phyloP scores from a whole-genome alignment of 23 red algal genomes.

The Gracilaria gracilis region DNA sequence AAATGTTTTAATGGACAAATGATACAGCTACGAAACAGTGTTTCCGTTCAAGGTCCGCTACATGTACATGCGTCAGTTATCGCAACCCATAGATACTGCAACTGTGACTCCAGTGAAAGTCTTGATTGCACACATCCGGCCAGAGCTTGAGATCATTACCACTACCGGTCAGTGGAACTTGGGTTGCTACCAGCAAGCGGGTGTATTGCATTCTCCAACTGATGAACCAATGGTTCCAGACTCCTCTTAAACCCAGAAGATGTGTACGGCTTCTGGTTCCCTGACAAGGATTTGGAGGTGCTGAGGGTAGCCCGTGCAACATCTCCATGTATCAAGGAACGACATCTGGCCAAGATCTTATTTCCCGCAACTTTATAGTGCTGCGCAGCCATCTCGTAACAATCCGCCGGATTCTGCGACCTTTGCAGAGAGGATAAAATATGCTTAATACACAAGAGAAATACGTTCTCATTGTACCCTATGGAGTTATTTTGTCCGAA shows the following conservation, averaged over 20 bases:
- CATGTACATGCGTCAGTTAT: neutral
- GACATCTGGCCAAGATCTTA: conserved; percentile 43
- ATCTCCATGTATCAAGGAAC: conserved; percentile 5
- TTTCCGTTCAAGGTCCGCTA: neutral
- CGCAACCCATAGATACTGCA: neutral
- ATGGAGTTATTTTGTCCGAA: conserved; percentile 69
- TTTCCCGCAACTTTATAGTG: conserved; percentile 35
- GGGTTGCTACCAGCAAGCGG: neutral
- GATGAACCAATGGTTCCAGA: conserved; percentile 20
- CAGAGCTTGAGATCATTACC: neutral
- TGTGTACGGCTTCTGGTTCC: conserved; percentile 45
- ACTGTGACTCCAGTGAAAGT: neutral
- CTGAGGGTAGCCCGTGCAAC: neutral
- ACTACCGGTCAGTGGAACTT: neutral
- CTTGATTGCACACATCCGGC: neutral
- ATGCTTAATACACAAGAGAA: conserved; percentile 74
- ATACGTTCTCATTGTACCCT: conserved; percentile 79
- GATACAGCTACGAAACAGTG: neutral
- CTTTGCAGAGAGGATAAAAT: conserved; percentile 32
- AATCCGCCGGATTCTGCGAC: conserved; percentile 38
- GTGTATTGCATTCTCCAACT: conserved; percentile 24
- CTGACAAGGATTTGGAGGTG: neutral
- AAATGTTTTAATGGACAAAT: neutral
- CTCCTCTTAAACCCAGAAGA: conserved; percentile 54
- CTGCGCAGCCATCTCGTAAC: conserved; percentile 35